Evolutionary conservation across 2,329 filamentous ascomycete species (phyloP), one percentile per base, ranked within the genome.

Genomic region (Shiraia sp.): DNA sequence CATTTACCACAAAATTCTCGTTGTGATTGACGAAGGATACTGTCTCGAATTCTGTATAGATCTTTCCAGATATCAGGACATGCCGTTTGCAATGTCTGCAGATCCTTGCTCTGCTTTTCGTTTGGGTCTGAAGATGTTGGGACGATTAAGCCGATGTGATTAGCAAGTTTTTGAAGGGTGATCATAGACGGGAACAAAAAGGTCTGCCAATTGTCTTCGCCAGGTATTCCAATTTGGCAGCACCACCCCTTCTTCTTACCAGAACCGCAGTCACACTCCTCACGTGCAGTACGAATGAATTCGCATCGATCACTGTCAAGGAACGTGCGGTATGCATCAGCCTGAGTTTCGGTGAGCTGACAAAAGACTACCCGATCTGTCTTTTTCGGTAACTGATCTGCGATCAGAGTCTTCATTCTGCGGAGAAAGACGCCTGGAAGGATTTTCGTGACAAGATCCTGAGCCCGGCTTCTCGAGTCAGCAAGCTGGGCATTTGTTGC

Each of bases 1-100:
- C 93, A 99, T 70, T 99, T 99, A 3, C 93, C 93, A 61, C 93
- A 99, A 53, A 91, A 96, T 42, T 95, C 87, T 0, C 89, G 86
- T 55, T 96, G 90, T 1, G 90, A 86, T 36, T 90, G 85, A 55
- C 86, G 87, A 36, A 88, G 71, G 44, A 97, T 86, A 7, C 83
- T 88, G 55, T 96, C 89, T 30, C 89, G 80, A 14, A 86, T 81
- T 9, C 76, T 75, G 61, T 90, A 93, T 0, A 96, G 75, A 14
- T 83, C 74, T 57, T 83, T 75, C 88, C 90, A 96, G 2, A 77
- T 74, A 25, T 86, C 76, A 0, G 93, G 92, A 12, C 91, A 74
- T 39, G 88, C 90, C 1, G 82, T 79, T 61, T 88, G 78, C 2
- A 99, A 79, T 51, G 82, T 84, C 28, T 83, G 79, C 6, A 93